phyloP scores from a whole-genome alignment of 257 asterid species.

The Jacaranda copaia region DNA sequence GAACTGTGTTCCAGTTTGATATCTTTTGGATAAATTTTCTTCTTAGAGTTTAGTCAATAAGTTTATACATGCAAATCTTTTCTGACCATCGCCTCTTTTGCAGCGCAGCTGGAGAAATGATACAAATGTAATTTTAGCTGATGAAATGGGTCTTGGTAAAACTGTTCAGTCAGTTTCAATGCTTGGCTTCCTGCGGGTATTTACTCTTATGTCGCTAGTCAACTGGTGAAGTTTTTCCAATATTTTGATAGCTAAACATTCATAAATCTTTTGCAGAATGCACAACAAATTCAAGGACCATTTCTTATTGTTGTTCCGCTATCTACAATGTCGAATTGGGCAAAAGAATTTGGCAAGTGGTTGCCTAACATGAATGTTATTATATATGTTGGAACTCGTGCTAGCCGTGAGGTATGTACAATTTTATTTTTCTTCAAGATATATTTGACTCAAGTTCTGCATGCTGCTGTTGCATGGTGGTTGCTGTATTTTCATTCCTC shows the following conservation, averaged over 20 bases:
- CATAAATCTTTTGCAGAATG: conserved; percentile 63
- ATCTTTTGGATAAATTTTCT: conserved; percentile 21
- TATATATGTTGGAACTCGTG: conserved; percentile 94
- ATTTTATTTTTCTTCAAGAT: conserved; percentile 3
- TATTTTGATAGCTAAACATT: conserved; percentile 31
- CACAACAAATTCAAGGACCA: conserved; percentile 95
- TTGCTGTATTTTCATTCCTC: neutral
- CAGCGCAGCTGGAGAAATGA: conserved; percentile 98
- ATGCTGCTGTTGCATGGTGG: conserved; percentile 4
- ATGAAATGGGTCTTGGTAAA: conserved; percentile 99
- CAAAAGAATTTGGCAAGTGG: conserved; percentile 97
- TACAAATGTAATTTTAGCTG: conserved; percentile 96
- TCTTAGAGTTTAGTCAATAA: neutral
- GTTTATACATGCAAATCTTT: conserved; percentile 33
- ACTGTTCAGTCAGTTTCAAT: conserved; percentile 98
- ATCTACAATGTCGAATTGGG: conserved; percentile 98
- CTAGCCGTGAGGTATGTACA: conserved; percentile 90
- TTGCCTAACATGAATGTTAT: conserved; percentile 88
- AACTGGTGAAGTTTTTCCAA: conserved; percentile 14
- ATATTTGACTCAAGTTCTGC: neutral
- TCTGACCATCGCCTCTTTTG: conserved; percentile 59
- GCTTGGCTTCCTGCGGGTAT: conserved; percentile 98
- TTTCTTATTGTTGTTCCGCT: conserved; percentile 98
- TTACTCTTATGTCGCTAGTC: conserved; percentile 16
- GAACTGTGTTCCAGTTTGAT: conserved; percentile 41